These are phyloP conservation scores for Panicum hallii DNA, from an alignment of 202 grass and related monocot genomes.

Conservation along the genomic window DNA sequence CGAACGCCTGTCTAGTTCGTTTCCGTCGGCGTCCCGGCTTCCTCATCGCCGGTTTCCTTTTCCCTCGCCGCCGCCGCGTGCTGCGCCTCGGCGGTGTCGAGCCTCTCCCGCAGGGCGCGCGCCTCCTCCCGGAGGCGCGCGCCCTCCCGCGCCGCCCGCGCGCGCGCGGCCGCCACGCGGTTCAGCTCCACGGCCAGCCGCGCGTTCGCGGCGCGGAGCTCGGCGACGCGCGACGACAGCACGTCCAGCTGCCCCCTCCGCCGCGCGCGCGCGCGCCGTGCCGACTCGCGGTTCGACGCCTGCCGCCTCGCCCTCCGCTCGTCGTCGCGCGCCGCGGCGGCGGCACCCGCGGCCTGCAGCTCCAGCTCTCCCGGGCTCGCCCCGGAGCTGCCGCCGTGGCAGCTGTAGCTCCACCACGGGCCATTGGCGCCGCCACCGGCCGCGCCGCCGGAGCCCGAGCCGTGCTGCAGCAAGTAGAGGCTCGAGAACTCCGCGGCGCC, in stretches of 20 bases:
- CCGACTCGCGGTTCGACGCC: constrained; percentile 86
- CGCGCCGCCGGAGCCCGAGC: too few relatives aligned
- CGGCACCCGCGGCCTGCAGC: neutral
- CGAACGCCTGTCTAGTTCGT: neutral
- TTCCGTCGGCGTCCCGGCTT: neutral
- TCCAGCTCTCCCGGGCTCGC: neutral
- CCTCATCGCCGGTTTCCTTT: neutral
- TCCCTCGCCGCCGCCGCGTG: neutral
- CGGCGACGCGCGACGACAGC: constrained; percentile 41
- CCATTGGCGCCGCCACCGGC: neutral
- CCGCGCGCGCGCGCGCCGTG: constrained; percentile 62
- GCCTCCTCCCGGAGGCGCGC: constrained; percentile 52
- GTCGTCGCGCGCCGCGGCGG: neutral
- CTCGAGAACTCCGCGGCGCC: neutral
- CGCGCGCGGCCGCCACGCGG: constrained; percentile 32
- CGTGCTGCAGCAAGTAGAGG: constrained; percentile 27
- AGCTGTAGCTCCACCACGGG: constrained; percentile 34
- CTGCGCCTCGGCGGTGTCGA: neutral
- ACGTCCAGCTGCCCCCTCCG: constrained; percentile 66
- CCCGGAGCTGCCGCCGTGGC: constrained; percentile 38
- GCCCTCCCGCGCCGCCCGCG: constrained; percentile 55
- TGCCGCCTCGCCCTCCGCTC: constrained; percentile 66
- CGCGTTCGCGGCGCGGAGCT: constrained; percentile 59
- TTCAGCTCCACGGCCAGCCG: constrained; percentile 64
- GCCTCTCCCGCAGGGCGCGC: constrained; percentile 45